Evolutionary conservation across 306 rosid species (phyloP).

Genomic region (Crataegus laevigata): DNA sequence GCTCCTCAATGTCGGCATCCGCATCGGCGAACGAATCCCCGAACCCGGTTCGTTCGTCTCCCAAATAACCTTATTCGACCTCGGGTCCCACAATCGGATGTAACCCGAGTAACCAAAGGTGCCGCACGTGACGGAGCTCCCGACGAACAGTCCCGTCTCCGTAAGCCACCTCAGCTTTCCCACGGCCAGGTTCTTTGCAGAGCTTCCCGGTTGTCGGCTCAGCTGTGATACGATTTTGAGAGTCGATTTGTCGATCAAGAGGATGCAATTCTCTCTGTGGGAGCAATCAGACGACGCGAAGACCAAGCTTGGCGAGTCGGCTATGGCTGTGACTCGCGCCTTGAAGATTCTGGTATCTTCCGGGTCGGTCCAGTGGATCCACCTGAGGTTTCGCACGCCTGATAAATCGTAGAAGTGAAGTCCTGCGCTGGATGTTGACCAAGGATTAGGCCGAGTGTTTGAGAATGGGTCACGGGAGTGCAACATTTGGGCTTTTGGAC

Average conservation of each 20-base stretch:
- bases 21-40: constrained; percentile 74
- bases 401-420: constrained; percentile 77
- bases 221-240: constrained; percentile 47
- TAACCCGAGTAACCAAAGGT: constrained; percentile 81
- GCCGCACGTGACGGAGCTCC: constrained; percentile 48
- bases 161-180: constrained; percentile 62
- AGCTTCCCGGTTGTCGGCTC: constrained; percentile 63
- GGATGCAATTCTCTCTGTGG: constrained; percentile 61
- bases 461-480: too few species aligned
- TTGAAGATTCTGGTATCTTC: constrained; percentile 73
- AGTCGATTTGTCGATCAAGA: constrained; percentile 57
- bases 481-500: too few species aligned
- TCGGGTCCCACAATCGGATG: constrained; percentile 67
- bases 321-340: constrained; percentile 65
- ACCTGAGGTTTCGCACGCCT: constrained; percentile 50
- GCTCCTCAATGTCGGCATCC: constrained; percentile 54
- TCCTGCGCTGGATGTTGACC: constrained; percentile 47
- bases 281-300: constrained; percentile 65
- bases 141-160: constrained; percentile 44
- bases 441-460: too few species aligned
- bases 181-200: constrained; percentile 54
- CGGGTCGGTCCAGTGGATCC: constrained; percentile 66
- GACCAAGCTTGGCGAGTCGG: constrained; percentile 38
- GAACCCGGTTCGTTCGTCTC: constrained; percentile 82
- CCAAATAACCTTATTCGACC: constrained; percentile 67